Base-by-base conservation (phyloP, 768 basidiomycete species). In the Kwoniella heveanensis region DNA sequence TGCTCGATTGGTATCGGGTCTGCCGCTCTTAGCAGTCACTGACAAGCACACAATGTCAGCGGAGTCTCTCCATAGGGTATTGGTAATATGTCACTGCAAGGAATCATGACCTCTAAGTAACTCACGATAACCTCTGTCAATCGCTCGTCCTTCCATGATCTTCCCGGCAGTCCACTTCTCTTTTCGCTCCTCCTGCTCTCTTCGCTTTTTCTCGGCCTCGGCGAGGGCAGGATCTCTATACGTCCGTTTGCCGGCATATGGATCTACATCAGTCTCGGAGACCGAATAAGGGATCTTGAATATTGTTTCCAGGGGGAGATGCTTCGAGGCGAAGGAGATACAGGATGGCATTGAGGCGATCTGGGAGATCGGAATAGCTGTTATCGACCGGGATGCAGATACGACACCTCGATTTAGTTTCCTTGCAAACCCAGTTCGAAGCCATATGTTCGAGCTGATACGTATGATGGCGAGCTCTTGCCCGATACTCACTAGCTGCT, bases 1-100 rank as follows among this genome's bases (percentile, higher is more conserved):
- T 2, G 94, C 91, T 46, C 94, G 85, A 73, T 91, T 88, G 24
- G 90, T 82, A 80, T 98, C 94, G 1, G 92, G 88, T 65, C 94
- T 80, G 1, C 92, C 93, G 5, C 90, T 90, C 79, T 92, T 90
- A 10, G 94, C 93, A 30, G 94, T 97, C 46, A 93, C 79, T 80
- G 52, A 7, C 22, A 17, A 7, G 10, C 27, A 58, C 0, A 4
- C n/a, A 52, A 10, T 52, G 25, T n/a, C 26, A 51, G 32, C 32
- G 32, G 13, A n/a, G n/a, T n/a, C n/a, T n/a, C n/a, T n/a, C n/a
- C n/a, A n/a, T n/a, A n/a, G n/a, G n/a, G n/a, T n/a, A n/a, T n/a
- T n/a, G n/a, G n/a, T n/a, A n/a, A 13, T 32, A 6, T 13, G 32
- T 32, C 1, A 17, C 29, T 54, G 24, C 25, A 7, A 24, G 15